These are phyloP conservation scores for Penicillium carneum DNA, from an alignment of 2,329 filamentous ascomycete species.

Conservation along the genomic window DNA sequence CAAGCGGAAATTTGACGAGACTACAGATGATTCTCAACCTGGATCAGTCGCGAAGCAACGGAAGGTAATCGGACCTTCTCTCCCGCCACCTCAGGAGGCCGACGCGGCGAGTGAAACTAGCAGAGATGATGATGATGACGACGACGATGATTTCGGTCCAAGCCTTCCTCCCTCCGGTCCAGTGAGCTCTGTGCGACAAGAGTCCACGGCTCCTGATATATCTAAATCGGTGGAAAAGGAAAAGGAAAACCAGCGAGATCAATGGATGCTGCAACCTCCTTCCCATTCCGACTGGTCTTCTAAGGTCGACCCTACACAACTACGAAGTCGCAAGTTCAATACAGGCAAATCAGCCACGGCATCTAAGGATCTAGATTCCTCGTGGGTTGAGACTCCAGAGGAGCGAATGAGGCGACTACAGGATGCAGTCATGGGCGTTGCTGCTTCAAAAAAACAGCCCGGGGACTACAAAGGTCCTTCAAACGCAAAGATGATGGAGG, in stretches of 20 bases:
- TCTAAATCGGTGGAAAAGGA: conserved; percentile 41
- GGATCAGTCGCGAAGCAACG: conserved; percentile 36
- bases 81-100: conserved; percentile 57
- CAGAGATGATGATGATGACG: conserved; percentile 45
- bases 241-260: conserved; percentile 69
- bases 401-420: conserved; percentile 82
- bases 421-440: conserved; percentile 80
- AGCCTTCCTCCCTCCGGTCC: conserved; percentile 40
- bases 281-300: conserved; percentile 61
- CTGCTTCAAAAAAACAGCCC: conserved; percentile 35
- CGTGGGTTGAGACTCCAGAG: conserved; percentile 92
- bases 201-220: neutral
- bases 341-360: conserved; percentile 66
- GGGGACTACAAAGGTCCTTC: conserved; percentile 10
- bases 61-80: conserved; percentile 63
- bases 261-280: conserved; percentile 82
- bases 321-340: conserved; percentile 82
- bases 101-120: conserved; percentile 27
- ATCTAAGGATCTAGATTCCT: conserved; percentile 57
- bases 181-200: neutral
- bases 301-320: conserved; percentile 80
- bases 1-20: conserved; percentile 34
- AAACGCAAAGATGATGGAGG: conserved; percentile 42
- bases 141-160: conserved; percentile 54
- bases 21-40: conserved; percentile 4